These are phyloP conservation scores for Candida yuanshanica DNA, from an alignment of 805 yeast genomes.

Conservation along the genomic window DNA sequence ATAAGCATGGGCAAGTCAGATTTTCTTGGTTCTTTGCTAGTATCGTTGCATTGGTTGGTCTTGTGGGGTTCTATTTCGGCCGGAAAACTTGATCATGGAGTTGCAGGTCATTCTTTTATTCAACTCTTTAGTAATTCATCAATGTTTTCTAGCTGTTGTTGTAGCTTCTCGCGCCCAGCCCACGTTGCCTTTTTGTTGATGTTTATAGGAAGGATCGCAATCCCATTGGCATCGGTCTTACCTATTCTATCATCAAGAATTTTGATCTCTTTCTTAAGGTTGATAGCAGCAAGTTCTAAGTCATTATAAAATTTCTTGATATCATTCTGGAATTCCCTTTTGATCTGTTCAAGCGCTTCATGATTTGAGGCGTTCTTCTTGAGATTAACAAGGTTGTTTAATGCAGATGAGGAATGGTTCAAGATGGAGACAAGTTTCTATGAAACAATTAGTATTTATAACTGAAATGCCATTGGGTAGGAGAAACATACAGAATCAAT, in stretches of 20 bases:
- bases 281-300: slow-evolving; percentile 53
- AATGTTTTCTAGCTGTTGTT: slow-evolving; percentile 36
- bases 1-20: slow-evolving; percentile 30
- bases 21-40: slow-evolving; percentile 10
- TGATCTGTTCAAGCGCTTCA: slow-evolving; percentile 22
- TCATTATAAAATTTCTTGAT: slow-evolving; percentile 45
- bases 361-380: slow-evolving; percentile 23
- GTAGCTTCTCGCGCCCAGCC: slow-evolving; percentile 54
- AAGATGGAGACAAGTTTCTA: slow-evolving; percentile 44
- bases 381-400: slow-evolving; percentile 35
- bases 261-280: slow-evolving; percentile 61
- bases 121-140: slow-evolving; percentile 20
- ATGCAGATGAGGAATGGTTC: slow-evolving; percentile 41
- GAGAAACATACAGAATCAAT: slow-evolving; percentile 36
- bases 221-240: slow-evolving; percentile 37
- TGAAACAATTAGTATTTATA: background rate
- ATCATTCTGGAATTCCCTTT: slow-evolving; percentile 37
- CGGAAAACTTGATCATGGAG: slow-evolving; percentile 2
- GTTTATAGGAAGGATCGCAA: slow-evolving; percentile 59
- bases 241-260: slow-evolving; percentile 55
- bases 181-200: slow-evolving; percentile 67
- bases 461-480: too few relatives aligned
- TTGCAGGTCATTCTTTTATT: background rate
- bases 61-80: slow-evolving; percentile 15
- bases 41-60: slow-evolving; percentile 6